These are phyloP conservation scores for Phytophthora colocasiae DNA, from an alignment of 352 stramenopile genomes.

Conservation along the genomic window DNA sequence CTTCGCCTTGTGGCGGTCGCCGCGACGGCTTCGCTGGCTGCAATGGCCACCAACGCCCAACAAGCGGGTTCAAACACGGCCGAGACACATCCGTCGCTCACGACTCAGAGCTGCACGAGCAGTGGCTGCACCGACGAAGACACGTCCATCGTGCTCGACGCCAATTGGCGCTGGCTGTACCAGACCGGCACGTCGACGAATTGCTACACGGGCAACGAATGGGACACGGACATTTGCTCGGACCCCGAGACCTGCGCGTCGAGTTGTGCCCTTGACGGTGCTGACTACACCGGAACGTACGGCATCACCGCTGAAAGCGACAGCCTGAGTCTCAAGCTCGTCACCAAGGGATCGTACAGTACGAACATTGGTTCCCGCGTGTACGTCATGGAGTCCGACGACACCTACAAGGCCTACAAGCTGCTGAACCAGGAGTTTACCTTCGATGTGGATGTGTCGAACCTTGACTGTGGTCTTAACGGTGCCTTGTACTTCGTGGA, in stretches of 20 bases:
- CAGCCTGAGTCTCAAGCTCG: slow-evolving; percentile 51
- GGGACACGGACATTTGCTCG: slow-evolving; percentile 49
- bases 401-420: slow-evolving; percentile 58
- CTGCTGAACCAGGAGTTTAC: slow-evolving; percentile 73
- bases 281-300: slow-evolving; percentile 63
- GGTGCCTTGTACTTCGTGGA: slow-evolving; percentile 73
- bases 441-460: slow-evolving; percentile 69
- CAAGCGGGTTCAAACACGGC: slow-evolving; percentile 23
- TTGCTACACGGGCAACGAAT: slow-evolving; percentile 63
- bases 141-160: slow-evolving; percentile 66
- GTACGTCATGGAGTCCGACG: slow-evolving; percentile 50
- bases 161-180: slow-evolving; percentile 70
- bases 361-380: slow-evolving; percentile 65
- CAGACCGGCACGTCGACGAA: slow-evolving; percentile 54
- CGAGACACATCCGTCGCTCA: slow-evolving; percentile 56
- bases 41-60: neutral
- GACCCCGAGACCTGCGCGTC: slow-evolving; percentile 52
- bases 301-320: slow-evolving; percentile 40
- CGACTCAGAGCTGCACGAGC: slow-evolving; percentile 27
- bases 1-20: slow-evolving; percentile 24
- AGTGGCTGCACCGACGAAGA: slow-evolving; percentile 40
- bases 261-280: slow-evolving; percentile 57
- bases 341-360: slow-evolving; percentile 56
- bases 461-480: slow-evolving; percentile 59
- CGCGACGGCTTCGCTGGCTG: slow-evolving; percentile 3